Evolutionary conservation across 192 early-diverging fungal genomes (phyloP), one percentile per base, ranked within the genome.

Genomic region (Glomus cerebriforme): DNA sequence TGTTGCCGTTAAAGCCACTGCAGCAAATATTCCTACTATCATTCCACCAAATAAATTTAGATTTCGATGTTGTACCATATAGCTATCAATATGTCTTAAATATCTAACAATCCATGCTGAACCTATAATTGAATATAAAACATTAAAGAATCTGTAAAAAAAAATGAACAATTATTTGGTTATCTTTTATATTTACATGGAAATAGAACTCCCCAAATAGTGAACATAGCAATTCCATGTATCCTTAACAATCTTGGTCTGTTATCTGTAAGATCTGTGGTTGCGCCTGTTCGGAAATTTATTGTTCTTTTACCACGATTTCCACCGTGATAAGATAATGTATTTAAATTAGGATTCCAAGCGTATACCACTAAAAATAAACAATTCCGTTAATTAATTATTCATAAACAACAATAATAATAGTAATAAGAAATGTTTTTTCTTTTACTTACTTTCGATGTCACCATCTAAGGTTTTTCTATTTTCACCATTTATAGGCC

Each of bases 161-260:
- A 29, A 31, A 9, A 29, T 63, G 3, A 9, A 29, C 13, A 13
- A 31, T 31, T 15, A 27, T 6, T 54, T 22, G 22, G 6, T 54
- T 6, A 3, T 3, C 0, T 43, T 43, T 54, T 19, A 49, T 54
- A 54, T 22, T 54, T 54, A 47, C 15, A 19, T 63, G 32, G 17
- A 39, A 75, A 75, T 59, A 62, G 15, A 22, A 63, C 65, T 27
- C 65, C 39, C 77, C 77, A 79, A 24, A 47, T 34, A 47, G 22
- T 45, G 26, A 79, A 69, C 77, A 79, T 79, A 37, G 37, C 77
- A 54, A 79, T 79, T 34, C 77, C 77, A 65, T 79, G 77, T 3
- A 32, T 35, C n/a, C n/a, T 37, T 24, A 27, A 31, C 13, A 31
- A 12, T 65, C 17, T 27, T 2, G 3, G 19, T 39, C 7, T n/a